phyloP scores from a whole-genome alignment of 208 protist species.

The Crithidia expoeki region DNA sequence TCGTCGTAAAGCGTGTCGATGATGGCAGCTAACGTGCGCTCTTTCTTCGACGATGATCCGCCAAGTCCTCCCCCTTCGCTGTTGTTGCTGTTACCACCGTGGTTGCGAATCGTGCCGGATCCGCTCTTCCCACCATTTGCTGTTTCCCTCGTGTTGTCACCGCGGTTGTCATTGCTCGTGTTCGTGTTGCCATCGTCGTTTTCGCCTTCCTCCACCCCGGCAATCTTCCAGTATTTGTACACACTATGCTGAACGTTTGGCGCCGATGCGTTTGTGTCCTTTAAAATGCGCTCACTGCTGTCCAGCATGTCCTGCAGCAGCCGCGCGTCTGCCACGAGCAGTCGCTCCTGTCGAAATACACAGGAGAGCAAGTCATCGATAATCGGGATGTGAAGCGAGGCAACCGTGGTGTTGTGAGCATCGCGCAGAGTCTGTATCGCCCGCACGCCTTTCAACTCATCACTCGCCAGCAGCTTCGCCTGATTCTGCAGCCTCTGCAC shows the following conservation, averaged over 20 bases:
- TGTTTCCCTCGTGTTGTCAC: neutral
- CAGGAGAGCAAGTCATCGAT: conserved; percentile 77
- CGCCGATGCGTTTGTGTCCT: conserved; percentile 28
- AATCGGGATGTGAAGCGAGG: conserved; percentile 64
- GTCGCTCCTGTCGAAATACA: conserved; percentile 74
- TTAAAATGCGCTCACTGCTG: conserved; percentile 30
- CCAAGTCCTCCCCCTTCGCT: too few species aligned
- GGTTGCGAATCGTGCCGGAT: neutral
- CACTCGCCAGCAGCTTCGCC: conserved; percentile 41
- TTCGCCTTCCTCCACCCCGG: conserved; percentile 13
- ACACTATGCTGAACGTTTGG: conserved; percentile 44
- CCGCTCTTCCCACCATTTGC: neutral
- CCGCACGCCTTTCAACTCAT: conserved; percentile 50
- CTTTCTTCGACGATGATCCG: too few species aligned
- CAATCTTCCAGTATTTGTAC: conserved; percentile 44
- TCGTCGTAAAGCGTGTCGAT: conserved; percentile 63
- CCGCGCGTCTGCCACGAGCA: conserved; percentile 63
- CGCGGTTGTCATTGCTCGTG: too few species aligned
- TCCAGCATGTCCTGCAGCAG: conserved; percentile 64
- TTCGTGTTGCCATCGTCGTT: conserved; percentile 5
- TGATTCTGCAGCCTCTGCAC: conserved; percentile 59
- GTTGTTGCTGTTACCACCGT: neutral
- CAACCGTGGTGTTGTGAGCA: conserved; percentile 51
- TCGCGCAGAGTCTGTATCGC: conserved; percentile 62
- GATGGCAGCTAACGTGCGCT: conserved; percentile 43